Evolutionary conservation across 192 early-diverging fungal genomes (phyloP), one percentile per base, ranked within the genome.

Genomic region (Geosiphon pyriformis): DNA sequence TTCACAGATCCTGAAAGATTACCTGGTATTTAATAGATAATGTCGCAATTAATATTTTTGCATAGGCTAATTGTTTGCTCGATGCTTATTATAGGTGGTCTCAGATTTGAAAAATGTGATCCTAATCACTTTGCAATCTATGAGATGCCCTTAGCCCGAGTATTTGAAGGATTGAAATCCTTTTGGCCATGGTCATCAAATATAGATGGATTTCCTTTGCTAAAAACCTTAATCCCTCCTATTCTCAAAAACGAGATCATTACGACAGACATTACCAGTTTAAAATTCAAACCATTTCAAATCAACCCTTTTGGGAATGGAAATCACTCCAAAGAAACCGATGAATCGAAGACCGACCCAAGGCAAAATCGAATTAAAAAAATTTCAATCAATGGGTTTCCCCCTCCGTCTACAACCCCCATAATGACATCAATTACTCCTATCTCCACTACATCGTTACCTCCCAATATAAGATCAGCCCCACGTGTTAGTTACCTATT

Each of bases 1-100:
- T 51, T 95, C 30, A 92, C 93, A 62, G 92, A 97, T 69, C 91
- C 93, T 7, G 84, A 77, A 33, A 78, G 93, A 65, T 75, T 99
- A 34, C 94, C 96, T 31, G 92, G 92, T 83, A 85, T 80, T 23
- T 54, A 25, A 25, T 65, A 29, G 23, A n/a, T 29, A 33, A 0
- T 23, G 17, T 32, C 17, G 0, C 2, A 7, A 4, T 0, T 31
- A 20, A 34, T 1, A 25, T 37, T 6, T 37, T 53, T 31, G 15
- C 26, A 34, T 20, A 31, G 2, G 18, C n/a, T 37, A 65, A 31
- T 49, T 12, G 37, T 68, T 65, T 53, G 1, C 53, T 26, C 34
- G 15, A 1, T 11, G 4, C 0, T 4, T 20, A 4, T 17, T 26
- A 6, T 56, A 71, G 70, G 70, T 33, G 70, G 70, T 20, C 46